Evolutionary conservation across 768 basidiomycete genomes (phyloP), one percentile per base, ranked within the genome.

Genomic region (Chiua virens): DNA sequence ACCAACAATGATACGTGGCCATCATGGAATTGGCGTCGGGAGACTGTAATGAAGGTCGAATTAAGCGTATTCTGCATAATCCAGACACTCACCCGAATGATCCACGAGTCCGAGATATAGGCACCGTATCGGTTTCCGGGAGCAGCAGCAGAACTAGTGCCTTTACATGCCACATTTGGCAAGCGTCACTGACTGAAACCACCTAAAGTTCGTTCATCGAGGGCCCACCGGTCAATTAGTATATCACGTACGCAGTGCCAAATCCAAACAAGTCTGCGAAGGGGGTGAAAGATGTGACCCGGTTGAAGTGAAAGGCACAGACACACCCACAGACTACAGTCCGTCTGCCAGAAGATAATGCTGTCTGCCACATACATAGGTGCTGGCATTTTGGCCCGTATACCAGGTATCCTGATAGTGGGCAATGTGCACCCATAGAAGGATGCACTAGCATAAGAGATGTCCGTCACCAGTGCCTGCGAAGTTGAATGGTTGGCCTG

Each of bases 141-240:
- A 15, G 75, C 66, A 2, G 76, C 72, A 0, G 79, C 79, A 4
- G 70, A 61, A 54, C 81, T 82, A 1, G 80, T 77, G 4, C 85
- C 83, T 47, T 76, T 77, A 83, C 85, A 87, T 0, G 85, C n/a
- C n/a, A n/a, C n/a, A 76, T 47, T 80, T 83, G 4, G 84, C 83
- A 3, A 87, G 70, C n/a, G 75, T 76, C 13, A 78, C 66, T n/a
- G 77, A 78, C 56, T 85, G 77, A 57, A 86, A 85, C 79, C 79
- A 85, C 3, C 83, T 83, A 21, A 36, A 41, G 27, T 8, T 17
- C 10, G 37, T 37, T 5, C 37, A 0, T 40, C n/a, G n/a, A n/a
- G n/a, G n/a, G n/a, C n/a, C 23, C 61, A 27, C 8, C 25, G 25
- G 25, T 27, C 25, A 27, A 27, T 27, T 27, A 8, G 8, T 27